A percentile compares a stretch with the other conserved stretches of the same genome.
Evolutionary conservation across 1,139 yeast genomes (phyloP).

Genomic region (Sugiyamaella pinicola): DNA sequence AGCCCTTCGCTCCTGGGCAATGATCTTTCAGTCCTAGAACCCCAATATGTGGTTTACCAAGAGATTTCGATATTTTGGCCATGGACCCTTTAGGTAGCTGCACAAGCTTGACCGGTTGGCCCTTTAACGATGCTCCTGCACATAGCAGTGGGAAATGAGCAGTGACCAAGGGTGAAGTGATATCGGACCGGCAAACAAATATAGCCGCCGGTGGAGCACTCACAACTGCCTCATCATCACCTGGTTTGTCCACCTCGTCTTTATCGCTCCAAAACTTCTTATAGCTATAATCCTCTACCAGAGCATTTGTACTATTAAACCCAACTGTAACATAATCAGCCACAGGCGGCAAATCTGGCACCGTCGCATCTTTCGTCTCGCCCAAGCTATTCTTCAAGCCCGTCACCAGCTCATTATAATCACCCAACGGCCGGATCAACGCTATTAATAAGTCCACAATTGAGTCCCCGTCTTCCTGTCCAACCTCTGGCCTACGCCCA

Average conservation of each 20-base stretch:
- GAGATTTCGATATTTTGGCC: constrained; percentile 24
- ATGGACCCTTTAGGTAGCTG: constrained; percentile 32
- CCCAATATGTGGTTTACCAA: constrained; percentile 14
- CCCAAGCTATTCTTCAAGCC: no score
- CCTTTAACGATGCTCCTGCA: constrained; percentile 26
- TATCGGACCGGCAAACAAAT: constrained; percentile 34
- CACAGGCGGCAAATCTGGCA: constrained; percentile 21
- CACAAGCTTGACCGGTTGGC: constrained; percentile 25
- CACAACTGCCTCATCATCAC: no score
- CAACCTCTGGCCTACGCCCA: constrained; percentile 22
- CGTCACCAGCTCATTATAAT: constrained; percentile 10
- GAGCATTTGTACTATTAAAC: constrained; percentile 29
- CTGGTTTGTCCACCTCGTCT: not conserved
- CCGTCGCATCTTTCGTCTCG: constrained; percentile 4
- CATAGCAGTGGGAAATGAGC: constrained; percentile 33
- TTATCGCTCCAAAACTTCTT: constrained; percentile 10
- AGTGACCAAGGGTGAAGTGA: constrained; percentile 27
- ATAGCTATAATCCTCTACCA: constrained; percentile 25
- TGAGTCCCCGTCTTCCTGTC: constrained; percentile 20
- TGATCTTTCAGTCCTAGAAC: constrained; percentile 22
- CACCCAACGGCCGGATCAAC: constrained; percentile 23
- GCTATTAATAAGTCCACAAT: constrained; percentile 22
- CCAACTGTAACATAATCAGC: constrained; percentile 26
- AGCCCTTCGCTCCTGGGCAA: constrained; percentile 18
- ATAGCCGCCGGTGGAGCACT: constrained; percentile 20